Evolutionary conservation across 768 basidiomycete species (phyloP), one percentile per base, ranked within the genome.

Genomic region (Suillus decipiens): DNA sequence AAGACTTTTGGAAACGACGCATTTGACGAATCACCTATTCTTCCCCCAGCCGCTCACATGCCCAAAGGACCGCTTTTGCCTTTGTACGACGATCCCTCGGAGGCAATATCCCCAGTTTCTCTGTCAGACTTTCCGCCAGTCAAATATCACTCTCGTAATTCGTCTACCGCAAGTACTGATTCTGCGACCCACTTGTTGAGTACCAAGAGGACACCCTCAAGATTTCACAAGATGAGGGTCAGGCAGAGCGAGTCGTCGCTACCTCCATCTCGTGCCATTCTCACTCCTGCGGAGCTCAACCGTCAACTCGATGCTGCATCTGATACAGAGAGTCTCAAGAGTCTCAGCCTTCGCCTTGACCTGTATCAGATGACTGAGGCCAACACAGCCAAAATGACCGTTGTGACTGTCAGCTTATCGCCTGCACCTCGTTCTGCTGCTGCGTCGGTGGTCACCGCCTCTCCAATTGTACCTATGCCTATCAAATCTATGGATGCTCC

Each of bases 1-100:
- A 60, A 63, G 62, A 69, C 59, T 19, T 76, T 72, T 37, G 69
- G 72, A 45, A 67, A 75, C 42, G 48, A 63, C 9, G 69, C 70
- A 2, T 71, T 68, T 15, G 47, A 58, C 22, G 72, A 71, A 64
- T 72, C 68, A 1, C 73, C 65, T 4, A n/a, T 63, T 15, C 54
- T 4, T 31, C 66, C 68, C 4, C 61, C 48, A 4, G 47, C 31
- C 8, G 33, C 64, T 31, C 36, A 53, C 64, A 62, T 59, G 53
- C 34, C 56, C 24, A 56, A 48, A 24, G 63, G 59, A 41, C n/a
- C 53, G 1, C 14, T 31, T 28, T 11, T 62, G 14, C 59, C 63
- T n/a, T n/a, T 61, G 14, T 24, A 64, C 43, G 58, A 51, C 15
- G 51, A 14, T 41, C 58, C 6, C 28, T 37, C 57, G 15, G 22